Percentiles rank a stretch among this genome's conserved stretches.
phyloP scores from a whole-genome alignment of 2,329 filamentous ascomycete species.

The Neofusicoccum laricinum region DNA sequence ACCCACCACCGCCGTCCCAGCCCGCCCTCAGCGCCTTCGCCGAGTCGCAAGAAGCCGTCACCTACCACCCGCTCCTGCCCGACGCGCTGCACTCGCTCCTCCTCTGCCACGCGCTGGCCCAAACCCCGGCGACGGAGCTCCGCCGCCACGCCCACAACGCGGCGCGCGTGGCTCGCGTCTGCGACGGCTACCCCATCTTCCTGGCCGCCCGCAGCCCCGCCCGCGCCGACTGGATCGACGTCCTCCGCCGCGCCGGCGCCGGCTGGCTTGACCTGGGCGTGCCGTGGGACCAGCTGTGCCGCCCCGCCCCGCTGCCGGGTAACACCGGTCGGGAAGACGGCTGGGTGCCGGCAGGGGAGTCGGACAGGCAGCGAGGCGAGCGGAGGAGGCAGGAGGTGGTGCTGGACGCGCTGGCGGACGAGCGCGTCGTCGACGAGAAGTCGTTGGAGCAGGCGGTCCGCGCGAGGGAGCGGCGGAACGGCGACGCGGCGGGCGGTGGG shows the following conservation, averaged over 20 bases:
- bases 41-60: slow-evolving; percentile 60
- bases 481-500: too few species aligned
- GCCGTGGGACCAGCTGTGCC: slow-evolving; percentile 70
- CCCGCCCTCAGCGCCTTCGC: slow-evolving; percentile 14
- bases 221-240: slow-evolving; percentile 76
- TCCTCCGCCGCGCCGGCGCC: slow-evolving; percentile 59
- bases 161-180: slow-evolving; percentile 68
- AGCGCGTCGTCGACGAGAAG: slow-evolving; percentile 65
- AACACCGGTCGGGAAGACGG: not conserved
- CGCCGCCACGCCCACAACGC: slow-evolving; percentile 80
- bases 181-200: slow-evolving; percentile 79
- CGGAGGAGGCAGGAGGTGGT: slow-evolving; percentile 63
- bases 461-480: slow-evolving; percentile 32
- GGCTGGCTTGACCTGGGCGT: slow-evolving; percentile 62
- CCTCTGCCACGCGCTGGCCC: slow-evolving; percentile 73
- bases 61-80: slow-evolving; percentile 76
- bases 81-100: slow-evolving; percentile 77
- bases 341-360: slow-evolving; percentile 39
- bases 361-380: slow-evolving; percentile 56
- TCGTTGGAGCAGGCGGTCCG: slow-evolving; percentile 62
- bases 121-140: slow-evolving; percentile 75
- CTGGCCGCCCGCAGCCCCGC: slow-evolving; percentile 68
- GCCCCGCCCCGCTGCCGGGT: slow-evolving; percentile 42
- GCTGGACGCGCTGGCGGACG: slow-evolving; percentile 65
- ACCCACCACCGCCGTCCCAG: slow-evolving; percentile 50